These are phyloP conservation scores for Hypocrella siamensis DNA, from an alignment of 2,329 filamentous ascomycete genomes.

Conservation along the genomic window DNA sequence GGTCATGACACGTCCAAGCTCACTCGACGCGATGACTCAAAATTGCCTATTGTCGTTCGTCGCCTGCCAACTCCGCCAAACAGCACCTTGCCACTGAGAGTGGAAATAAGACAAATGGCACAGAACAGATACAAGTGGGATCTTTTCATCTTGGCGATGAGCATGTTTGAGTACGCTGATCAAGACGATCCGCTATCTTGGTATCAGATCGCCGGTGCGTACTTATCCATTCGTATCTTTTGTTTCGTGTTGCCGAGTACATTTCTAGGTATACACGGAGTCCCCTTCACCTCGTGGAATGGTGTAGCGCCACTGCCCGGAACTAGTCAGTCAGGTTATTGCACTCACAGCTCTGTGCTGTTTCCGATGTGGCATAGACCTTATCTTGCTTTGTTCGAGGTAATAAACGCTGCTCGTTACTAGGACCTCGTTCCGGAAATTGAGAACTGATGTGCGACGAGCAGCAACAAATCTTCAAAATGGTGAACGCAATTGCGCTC, in stretches of 20 bases:
- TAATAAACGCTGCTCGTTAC: slow-evolving; percentile 8
- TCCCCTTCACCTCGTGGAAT: slow-evolving; percentile 44
- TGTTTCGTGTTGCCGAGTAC: neutral
- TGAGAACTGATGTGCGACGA: slow-evolving; percentile 5
- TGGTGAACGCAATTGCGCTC: slow-evolving; percentile 26
- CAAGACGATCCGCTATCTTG: slow-evolving; percentile 52
- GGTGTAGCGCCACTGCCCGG: slow-evolving; percentile 32
- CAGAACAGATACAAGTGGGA: slow-evolving; percentile 54
- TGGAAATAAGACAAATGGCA: slow-evolving; percentile 53
- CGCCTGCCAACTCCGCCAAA: slow-evolving; percentile 23
- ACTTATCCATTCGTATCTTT: neutral
- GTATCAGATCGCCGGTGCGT: slow-evolving; percentile 61
- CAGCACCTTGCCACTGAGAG: slow-evolving; percentile 30
- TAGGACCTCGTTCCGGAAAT: neutral
- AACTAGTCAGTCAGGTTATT: slow-evolving; percentile 51
- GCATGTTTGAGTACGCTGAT: slow-evolving; percentile 52
- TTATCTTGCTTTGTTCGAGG: slow-evolving; percentile 51
- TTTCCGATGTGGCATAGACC: slow-evolving; percentile 77
- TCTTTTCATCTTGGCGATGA: slow-evolving; percentile 60
- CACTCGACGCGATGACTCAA: slow-evolving; percentile 22
- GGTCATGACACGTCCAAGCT: slow-evolving; percentile 26
- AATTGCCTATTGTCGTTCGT: slow-evolving; percentile 24
- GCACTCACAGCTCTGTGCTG: slow-evolving; percentile 57
- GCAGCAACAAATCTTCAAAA: slow-evolving; percentile 21
- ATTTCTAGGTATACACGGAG: slow-evolving; percentile 58